Percentiles rank a stretch among this genome's conserved stretches.
Evolutionary conservation across 1,284 basidiomycete genomes (phyloP).

Genomic region (Tilletia caries): DNA sequence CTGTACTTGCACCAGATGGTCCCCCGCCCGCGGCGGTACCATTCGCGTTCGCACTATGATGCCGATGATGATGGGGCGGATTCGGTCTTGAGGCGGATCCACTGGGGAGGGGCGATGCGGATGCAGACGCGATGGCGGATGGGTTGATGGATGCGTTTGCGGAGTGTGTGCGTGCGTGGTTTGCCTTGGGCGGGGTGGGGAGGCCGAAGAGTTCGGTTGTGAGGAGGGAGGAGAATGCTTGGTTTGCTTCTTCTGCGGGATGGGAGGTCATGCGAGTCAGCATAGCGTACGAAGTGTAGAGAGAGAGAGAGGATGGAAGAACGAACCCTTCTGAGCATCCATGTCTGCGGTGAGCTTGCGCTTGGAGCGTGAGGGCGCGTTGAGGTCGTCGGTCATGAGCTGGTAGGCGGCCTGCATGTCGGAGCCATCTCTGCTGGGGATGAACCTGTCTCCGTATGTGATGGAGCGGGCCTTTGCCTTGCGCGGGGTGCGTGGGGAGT

Average conservation of each 20-base stretch:
- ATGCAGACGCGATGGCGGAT: background rate
- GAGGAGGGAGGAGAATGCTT: constrained; percentile 59
- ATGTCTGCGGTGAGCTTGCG: constrained; percentile 41
- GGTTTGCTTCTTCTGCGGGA: constrained; percentile 59
- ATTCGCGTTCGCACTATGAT: no score
- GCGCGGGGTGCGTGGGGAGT: background rate
- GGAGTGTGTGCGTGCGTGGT: background rate
- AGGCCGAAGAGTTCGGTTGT: constrained; percentile 59
- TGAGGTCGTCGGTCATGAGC: constrained; percentile 55
- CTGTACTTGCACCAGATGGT: no score
- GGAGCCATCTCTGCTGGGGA: constrained; percentile 59
- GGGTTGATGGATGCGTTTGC: background rate
- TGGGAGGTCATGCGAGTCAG: constrained; percentile 2
- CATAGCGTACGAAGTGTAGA: background rate
- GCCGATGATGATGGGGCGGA: no score
- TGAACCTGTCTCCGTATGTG: constrained; percentile 54
- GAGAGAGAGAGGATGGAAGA: background rate
- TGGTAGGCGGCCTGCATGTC: constrained; percentile 59
- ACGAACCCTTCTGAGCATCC: constrained; percentile 42
- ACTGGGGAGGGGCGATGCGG: no score
- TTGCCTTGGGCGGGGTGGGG: background rate
- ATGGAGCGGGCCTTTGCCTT: background rate
- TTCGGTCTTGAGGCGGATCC: no score
- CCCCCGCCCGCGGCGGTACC: no score
- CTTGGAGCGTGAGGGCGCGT: constrained; percentile 42